These are phyloP conservation scores for Hibiscus trionum DNA, from an alignment of 345 rosid genomes.

Conservation along the genomic window DNA sequence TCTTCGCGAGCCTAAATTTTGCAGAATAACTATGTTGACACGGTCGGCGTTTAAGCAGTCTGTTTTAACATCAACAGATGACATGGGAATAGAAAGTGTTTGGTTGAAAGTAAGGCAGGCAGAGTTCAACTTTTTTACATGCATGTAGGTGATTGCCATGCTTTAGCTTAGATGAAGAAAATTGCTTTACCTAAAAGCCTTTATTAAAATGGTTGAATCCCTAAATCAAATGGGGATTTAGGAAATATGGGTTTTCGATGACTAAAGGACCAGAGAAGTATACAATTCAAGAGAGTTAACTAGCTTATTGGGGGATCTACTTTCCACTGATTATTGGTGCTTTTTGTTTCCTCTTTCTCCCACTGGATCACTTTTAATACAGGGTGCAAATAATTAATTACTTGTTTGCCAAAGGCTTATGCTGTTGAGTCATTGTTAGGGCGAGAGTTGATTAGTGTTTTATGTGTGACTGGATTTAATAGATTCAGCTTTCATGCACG, in stretches of 20 bases:
- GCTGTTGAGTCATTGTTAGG: neutral
- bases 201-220: neutral
- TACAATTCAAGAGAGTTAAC: neutral
- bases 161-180: neutral
- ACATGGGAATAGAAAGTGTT: neutral
- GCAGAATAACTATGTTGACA: neutral
- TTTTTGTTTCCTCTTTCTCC: neutral
- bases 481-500: neutral
- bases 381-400: neutral
- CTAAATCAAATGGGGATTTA: neutral
- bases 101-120: too few relatives aligned
- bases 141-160: neutral
- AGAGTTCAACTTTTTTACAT: too few relatives aligned
- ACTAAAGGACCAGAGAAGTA: neutral
- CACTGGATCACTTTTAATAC: neutral
- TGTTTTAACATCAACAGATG: neutral
- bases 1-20: neutral
- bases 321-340: neutral
- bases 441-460: neutral
- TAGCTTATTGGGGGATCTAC: neutral
- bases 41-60: neutral
- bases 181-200: neutral
- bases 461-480: neutral
- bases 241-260: neutral
- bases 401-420: neutral